Base-by-base conservation (phyloP, 495 filamentous ascomycete species). In the Chaetomium tenue region DNA sequence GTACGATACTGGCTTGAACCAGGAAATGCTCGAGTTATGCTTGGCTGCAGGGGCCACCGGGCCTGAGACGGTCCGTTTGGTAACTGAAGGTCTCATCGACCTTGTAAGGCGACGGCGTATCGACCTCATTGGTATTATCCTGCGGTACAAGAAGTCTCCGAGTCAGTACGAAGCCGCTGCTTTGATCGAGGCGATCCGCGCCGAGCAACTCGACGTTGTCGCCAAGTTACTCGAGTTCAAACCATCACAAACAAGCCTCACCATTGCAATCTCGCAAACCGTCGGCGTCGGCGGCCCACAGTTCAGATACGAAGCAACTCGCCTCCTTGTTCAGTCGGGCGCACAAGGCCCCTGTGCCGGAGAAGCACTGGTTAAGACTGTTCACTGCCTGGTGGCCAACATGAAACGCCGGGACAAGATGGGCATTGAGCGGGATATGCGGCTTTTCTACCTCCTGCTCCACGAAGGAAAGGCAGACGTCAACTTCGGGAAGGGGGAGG, bases 401-500 rank as follows among this genome's bases (percentile, higher is more conserved):
- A 13, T 25, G 8, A 26, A 58, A 25, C 42, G 48, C 22, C 56
- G 50, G 11, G 57, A 63, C 44, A 60, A 59, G 25, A 56, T 55
- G 0, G 63, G 30, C 15, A 63, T 47, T 18, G 56, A 60, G 15
- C 65, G 67, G 39, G 75, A 79, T 55, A 72, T 66, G 56, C 55
- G 58, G 28, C 64, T 81, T 1, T 70, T 79, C 8, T 68, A 68
- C 50, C 68, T 72, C 1, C 58, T 81, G 3, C 72, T 81, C 16
- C 63, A 76, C 44, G 68, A 81, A 22, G 77, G 77, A 5, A 74
- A 70, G n/a, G 77, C 77, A 18, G 78, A 81, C 57, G 68, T 81
- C 7, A 71, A 81, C 57, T 60, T 75, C 26, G 68, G 69, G 18
- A 64, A 66, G 12, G 78, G 77, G 2, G 64, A 72, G 53, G 71